Evolutionary conservation across 2,329 filamentous ascomycete genomes (phyloP), one percentile per base, ranked within the genome.

Genomic region (Dactylellina parvicollis): DNA sequence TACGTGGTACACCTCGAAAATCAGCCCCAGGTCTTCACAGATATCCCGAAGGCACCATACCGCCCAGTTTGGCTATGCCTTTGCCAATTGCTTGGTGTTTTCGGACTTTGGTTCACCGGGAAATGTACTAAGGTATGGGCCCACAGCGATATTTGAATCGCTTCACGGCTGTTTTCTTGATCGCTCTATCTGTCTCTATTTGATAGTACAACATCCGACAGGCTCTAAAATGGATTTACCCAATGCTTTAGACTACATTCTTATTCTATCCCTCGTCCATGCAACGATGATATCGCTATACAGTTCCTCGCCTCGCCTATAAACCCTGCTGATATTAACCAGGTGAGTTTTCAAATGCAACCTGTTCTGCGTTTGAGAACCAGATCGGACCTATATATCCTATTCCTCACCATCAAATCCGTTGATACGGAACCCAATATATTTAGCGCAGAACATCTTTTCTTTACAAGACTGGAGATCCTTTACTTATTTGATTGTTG

Each of bases 241-340:
- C 2, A 40, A 32, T 52, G 34, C 3, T 36, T 14, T 49, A 88
- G 87, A 16, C 82, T 94, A 2, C 90, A 93, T 81, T 86, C 83
- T 0, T 88, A 93, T 82, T 92, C 90, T 76, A 92, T 94, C 79
- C 89, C 89, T 2, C 90, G 91, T 2, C 86, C 87, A 2, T 86
- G 92, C 75, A 89, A 91, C 50, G 83, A 86, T 62, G 83, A 86
- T 75, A 83, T 96, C 77, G 92, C 94, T 61, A 84, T 99, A 72
- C 92, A 92, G 80, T 89, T 95, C 78, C 91, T 99, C 78, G 91
- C 93, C 30, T 88, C 92, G 0, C 92, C 95, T 66, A 92, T 99
- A 81, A 99, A 99, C 83, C 95, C 95, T 22, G 93, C 95, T 79
- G 95, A 99, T 82, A 91, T 99, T 81, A 99, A 99, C 84, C 94